Evolutionary conservation across 108 stramenopile species (phyloP), one percentile per base, ranked within the genome.

Genomic region (Cyclostephanos tholiformis): DNA sequence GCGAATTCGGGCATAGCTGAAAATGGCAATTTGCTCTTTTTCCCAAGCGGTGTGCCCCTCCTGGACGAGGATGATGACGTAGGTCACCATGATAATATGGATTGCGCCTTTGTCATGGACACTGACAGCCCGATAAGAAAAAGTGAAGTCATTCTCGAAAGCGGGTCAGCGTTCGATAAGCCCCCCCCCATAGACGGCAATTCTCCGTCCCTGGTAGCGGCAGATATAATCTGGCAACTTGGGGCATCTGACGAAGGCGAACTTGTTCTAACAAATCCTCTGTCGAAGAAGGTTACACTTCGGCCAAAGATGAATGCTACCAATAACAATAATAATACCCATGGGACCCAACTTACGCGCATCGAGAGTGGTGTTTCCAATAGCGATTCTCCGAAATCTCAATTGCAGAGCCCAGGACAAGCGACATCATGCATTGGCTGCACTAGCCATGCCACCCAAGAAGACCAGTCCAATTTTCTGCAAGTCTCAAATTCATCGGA

Each of bases 21-120:
- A 13, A 43, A 70, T 59, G 57, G 43, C 25, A 70, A 70, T 70
- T 44, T 70, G 27, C 57, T 70, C 3, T 70, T 70, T 48, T 59
- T 59, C 27, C 69, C 69, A 20, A 32, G 44, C 29, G 69, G 69
- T 16, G 27, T 48, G 69, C 69, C 69, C 13, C 58, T 70, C 22
- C 49, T 49, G 25, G 44, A 59, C 59, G 69, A 70, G 25, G 55
- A 70, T 41, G 58, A 35, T 22, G 50, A 65, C 43, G n/a, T 38
- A 1, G 22, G 20, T 39, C 39, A 5, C 17, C 0, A 5, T 20
- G 69, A 60, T 29, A 44, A 41, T 9, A 7, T 41, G 9, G 41
- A 41, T 7, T 9, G 41, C 41, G 41, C 41, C 11, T 12, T 25
- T 8, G 52, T 53, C 52, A n/a, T 20, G 20, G 23, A 25, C 19